Conservation (phyloP, 352 stramenopile species). For the Pythium chondricola region DNA sequence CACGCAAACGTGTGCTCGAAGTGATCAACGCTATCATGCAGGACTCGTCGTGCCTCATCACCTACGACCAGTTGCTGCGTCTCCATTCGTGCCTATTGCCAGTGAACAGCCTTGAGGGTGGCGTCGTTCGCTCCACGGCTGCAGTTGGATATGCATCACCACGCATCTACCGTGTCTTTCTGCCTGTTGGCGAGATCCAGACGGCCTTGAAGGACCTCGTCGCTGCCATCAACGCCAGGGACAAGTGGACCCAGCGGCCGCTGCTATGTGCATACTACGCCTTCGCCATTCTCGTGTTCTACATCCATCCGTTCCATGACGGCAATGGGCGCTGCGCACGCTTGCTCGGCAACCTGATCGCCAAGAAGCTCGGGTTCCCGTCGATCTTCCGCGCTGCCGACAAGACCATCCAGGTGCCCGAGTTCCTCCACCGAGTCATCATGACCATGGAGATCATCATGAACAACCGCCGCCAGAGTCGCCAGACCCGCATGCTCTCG, state of each 20-base stretch:
- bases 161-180: conserved; percentile 77
- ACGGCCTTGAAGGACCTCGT: conserved; percentile 38
- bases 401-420: conserved; percentile 74
- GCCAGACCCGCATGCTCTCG: conserved; percentile 40
- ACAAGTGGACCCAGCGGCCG: conserved; percentile 35
- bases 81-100: conserved; percentile 54
- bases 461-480: conserved; percentile 44
- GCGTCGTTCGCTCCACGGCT: conserved; percentile 42
- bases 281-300: conserved; percentile 77
- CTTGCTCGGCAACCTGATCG: conserved; percentile 65
- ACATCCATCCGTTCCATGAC: conserved; percentile 83
- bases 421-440: conserved; percentile 71
- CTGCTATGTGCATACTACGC: conserved; percentile 72
- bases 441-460: conserved; percentile 66
- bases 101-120: conserved; percentile 32
- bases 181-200: conserved; percentile 56
- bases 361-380: conserved; percentile 65
- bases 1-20: conserved; percentile 38
- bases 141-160: conserved; percentile 72
- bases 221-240: conserved; percentile 34
- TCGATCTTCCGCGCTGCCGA: conserved; percentile 51
- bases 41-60: conserved; percentile 44
- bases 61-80: conserved; percentile 48
- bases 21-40: conserved; percentile 64
- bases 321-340: conserved; percentile 75